Base-by-base conservation (phyloP, 495 filamentous ascomycete genomes). In the Penicillium steckii region DNA sequence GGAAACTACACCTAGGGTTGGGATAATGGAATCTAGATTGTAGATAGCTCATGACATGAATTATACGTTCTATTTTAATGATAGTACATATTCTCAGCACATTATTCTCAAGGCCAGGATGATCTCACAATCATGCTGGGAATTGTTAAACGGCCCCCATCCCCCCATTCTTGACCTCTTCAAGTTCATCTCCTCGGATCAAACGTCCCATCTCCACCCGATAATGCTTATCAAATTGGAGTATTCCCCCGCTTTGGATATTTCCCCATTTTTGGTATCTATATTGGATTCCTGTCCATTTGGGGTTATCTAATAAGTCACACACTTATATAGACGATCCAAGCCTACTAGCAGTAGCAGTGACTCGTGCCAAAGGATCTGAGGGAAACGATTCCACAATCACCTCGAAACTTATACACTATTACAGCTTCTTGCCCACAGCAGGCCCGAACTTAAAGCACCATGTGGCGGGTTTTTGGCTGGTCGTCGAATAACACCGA, bases 381-480 rank as follows among this genome's bases (percentile, higher is more conserved):
- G n/a, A n/a, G n/a, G n/a, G n/a, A n/a, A n/a, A n/a, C n/a, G n/a
- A n/a, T n/a, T n/a, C n/a, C n/a, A n/a, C n/a, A n/a, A n/a, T n/a
- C n/a, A n/a, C n/a, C n/a, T n/a, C n/a, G n/a, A n/a, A n/a, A n/a
- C n/a, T n/a, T n/a, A n/a, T n/a, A n/a, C n/a, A n/a, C n/a, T n/a
- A n/a, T n/a, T n/a, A n/a, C n/a, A n/a, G n/a, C n/a, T n/a, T n/a
- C n/a, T n/a, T n/a, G n/a, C n/a, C n/a, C n/a, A n/a, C n/a, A n/a
- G n/a, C n/a, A n/a, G n/a, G n/a, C n/a, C n/a, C n/a, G n/a, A n/a
- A n/a, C 27, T 29, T 29, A 12, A 29, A 35, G 44, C 41, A 57
- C 8, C 22, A 52, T 83, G 87, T 55, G 84, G 83, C 41, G 86
- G 80, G 80, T 80, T 81, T 58, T 68, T 68, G 50, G 55, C 61